Conservation (phyloP, 2,329 filamentous ascomycete genomes). For the Byssothecium circinans region DNA sequence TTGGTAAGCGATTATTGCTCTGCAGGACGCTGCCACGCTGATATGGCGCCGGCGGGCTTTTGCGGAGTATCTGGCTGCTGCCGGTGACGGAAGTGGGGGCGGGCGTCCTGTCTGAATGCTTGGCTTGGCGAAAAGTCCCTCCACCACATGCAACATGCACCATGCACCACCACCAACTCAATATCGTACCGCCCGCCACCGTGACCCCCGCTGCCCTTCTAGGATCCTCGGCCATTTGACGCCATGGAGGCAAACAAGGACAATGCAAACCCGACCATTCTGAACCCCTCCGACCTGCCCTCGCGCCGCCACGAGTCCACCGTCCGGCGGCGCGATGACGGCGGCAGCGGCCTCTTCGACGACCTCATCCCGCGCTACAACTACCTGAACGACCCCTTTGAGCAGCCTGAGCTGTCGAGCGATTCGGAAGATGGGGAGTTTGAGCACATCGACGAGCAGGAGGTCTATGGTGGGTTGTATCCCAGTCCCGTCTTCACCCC, state of each 20-base stretch:
- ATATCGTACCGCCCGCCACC: not conserved
- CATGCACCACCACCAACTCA: not conserved
- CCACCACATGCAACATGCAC: not conserved
- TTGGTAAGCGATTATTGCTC: no score
- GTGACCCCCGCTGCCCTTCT: not conserved
- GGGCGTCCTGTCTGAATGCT: not conserved
- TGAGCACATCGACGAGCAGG: conserved; percentile 93
- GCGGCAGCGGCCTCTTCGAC: conserved; percentile 58
- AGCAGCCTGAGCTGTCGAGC: conserved; percentile 38
- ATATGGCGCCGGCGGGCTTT: no score
- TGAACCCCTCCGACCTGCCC: conserved; percentile 85
- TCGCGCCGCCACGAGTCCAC: conserved; percentile 63
- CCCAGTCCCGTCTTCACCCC: not conserved
- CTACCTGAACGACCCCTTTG: conserved; percentile 54
- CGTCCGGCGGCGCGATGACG: conserved; percentile 49
- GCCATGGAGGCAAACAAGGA: conserved; percentile 52
- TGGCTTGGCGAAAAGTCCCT: conserved; percentile 10
- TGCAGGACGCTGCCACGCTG: no score
- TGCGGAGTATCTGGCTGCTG: not conserved
- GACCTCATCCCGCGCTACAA: conserved; percentile 54
- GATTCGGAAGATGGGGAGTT: conserved; percentile 60
- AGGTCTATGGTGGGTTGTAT: conserved; percentile 75
- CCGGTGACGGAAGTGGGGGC: conserved; percentile 7
- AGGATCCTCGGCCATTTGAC: not conserved
- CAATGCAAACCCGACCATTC: conserved; percentile 91